Evolutionary conservation across 345 rosid genomes (phyloP).

Genomic region (Lenwebbia sp.): DNA sequence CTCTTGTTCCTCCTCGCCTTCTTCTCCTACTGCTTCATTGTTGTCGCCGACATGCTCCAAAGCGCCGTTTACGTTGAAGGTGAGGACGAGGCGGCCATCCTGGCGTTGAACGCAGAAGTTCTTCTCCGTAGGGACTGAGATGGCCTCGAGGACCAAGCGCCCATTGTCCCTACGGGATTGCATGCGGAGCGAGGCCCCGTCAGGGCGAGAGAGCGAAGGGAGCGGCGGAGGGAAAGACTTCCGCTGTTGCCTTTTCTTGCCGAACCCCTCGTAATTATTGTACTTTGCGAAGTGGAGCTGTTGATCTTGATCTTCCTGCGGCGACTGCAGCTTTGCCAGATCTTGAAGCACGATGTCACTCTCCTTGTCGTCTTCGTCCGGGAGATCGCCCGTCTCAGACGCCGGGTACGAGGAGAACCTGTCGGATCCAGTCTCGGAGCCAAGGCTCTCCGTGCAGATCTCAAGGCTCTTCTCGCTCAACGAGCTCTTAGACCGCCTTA

Average conservation of each 20-base stretch:
- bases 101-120: constrained; percentile 72
- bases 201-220: constrained; percentile 34
- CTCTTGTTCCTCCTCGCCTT: constrained; percentile 4
- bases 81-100: constrained; percentile 82
- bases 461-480: constrained; percentile 70
- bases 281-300: background rate
- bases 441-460: constrained; percentile 97
- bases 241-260: background rate
- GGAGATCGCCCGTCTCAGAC: constrained; percentile 42
- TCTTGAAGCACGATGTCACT: background rate
- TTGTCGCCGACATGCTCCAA: background rate
- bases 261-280: background rate
- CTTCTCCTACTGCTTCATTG: constrained; percentile 4
- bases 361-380: constrained; percentile 11
- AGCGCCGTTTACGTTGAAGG: constrained; percentile 20
- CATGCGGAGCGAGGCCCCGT: constrained; percentile 52
- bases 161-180: constrained; percentile 77
- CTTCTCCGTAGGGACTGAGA: constrained; percentile 57
- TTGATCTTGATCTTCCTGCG: background rate
- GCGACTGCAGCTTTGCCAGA: background rate
- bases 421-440: constrained; percentile 94
- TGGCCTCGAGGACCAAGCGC: constrained; percentile 80
- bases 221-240: constrained; percentile 75
- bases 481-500: constrained; percentile 48
- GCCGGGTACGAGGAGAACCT: constrained; percentile 56